Base-by-base conservation (phyloP, 2,329 filamentous ascomycete species). In the Leptographium procerum region DNA sequence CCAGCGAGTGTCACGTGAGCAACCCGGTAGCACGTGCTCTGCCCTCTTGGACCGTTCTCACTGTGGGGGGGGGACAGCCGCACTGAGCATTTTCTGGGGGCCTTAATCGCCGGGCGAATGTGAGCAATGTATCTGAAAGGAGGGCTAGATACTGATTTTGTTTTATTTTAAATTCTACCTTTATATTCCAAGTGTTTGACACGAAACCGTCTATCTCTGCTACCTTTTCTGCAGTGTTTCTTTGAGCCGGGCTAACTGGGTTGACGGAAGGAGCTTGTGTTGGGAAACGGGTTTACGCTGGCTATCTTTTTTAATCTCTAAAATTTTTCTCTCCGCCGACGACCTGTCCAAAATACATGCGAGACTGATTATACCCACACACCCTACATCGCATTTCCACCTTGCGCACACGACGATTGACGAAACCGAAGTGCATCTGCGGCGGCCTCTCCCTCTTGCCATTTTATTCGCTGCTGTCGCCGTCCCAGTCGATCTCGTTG, bases 291-390 rank as follows among this genome's bases (percentile, higher is more conserved):
- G 22, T 45, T 45, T 45, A 43, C 26, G 53, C 24, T 19, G 36
- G 50, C 24, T 33, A 8, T 52, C 33, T 29, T 56, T 56, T 48
- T 55, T 48, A 34, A 48, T 48, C 28, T 56, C 54, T 56, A 56
- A 56, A 56, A 56, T 56, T 56, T 56, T 56, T 56, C 29, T 48
- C 54, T 56, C 29, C 29, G 54, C 53, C 53, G 24, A 48, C 54
- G 54, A 50, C 54, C 29, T 24, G 54, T 29, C 29, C 40, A 31
- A 56, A 56, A 56, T 54, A 45, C 36, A 14, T 31, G 53, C 52
- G 52, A 54, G 26, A 26, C 22, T 50, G 50, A 24, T 34, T 19
- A 55, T 55, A 55, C 53, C 53, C 53, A 55, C 53, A 28, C 52
- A 36, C n/a, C 52, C 24, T 40, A 26, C 24, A 28, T 40, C 33